Conservation (phyloP, 2,329 filamentous ascomycete species). For the Domatiomyces globalis region DNA sequence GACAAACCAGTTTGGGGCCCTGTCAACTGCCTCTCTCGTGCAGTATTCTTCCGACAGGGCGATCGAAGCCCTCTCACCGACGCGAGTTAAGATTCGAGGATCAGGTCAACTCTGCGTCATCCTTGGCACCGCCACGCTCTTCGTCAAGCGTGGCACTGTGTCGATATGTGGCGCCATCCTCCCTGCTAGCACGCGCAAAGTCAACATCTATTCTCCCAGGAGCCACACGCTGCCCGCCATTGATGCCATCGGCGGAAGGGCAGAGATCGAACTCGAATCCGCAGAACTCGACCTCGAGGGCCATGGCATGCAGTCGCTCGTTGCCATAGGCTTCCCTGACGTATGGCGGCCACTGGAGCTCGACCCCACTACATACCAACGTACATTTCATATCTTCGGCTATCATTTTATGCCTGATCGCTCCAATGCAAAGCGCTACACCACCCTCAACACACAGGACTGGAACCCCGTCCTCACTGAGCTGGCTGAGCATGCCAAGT, state of each 20-base stretch:
- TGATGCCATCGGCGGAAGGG: conserved; percentile 16
- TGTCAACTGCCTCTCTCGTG: conserved; percentile 11
- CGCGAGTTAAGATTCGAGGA: conserved; percentile 11
- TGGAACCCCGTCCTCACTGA: not conserved
- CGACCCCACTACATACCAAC: not conserved
- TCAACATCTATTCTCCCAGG: conserved; percentile 41
- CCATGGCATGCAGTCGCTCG: conserved; percentile 7
- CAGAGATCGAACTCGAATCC: conserved; percentile 12
- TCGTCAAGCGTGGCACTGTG: conserved; percentile 41
- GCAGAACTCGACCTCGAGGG: not conserved
- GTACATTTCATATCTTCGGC: not conserved
- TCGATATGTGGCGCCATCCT: conserved; percentile 46
- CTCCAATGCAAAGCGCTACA: not conserved
- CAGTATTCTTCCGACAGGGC: conserved; percentile 11
- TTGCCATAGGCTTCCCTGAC: conserved; percentile 3
- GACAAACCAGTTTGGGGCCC: conserved; percentile 11
- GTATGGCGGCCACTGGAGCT: conserved; percentile 5
- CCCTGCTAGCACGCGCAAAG: conserved; percentile 28
- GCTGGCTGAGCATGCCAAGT: conserved; percentile 1
- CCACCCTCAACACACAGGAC: not conserved
- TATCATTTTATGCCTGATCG: not conserved
- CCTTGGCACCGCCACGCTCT: conserved; percentile 44
- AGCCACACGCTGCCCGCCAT: conserved; percentile 44
- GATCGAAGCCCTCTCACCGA: conserved; percentile 9
- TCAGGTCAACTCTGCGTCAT: conserved; percentile 28